phyloP scores from a whole-genome alignment of 306 rosid genomes.

The Cicer bijugum region DNA sequence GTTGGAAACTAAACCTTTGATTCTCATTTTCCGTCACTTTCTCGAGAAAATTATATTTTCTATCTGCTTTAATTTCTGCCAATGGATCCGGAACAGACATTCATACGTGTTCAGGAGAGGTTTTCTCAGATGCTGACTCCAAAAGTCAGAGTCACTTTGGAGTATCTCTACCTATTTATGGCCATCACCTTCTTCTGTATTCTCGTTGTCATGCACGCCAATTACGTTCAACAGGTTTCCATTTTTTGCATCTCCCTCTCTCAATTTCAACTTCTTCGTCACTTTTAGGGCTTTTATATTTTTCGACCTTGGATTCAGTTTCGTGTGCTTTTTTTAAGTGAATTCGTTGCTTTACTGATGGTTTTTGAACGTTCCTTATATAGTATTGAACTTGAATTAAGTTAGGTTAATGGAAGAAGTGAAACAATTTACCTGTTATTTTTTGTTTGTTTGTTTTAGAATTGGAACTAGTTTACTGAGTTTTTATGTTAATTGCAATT shows the following conservation, averaged over 20 bases:
- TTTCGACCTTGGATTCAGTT: neutral
- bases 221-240: slow-evolving; percentile 92
- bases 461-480: neutral
- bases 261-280: slow-evolving; percentile 5
- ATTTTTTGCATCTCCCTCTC: slow-evolving; percentile 2
- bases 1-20: neutral
- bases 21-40: slow-evolving; percentile 44
- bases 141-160: slow-evolving; percentile 82
- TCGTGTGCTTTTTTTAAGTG: neutral
- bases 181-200: slow-evolving; percentile 92
- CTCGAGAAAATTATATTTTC: slow-evolving; percentile 33
- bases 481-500: neutral
- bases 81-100: slow-evolving; percentile 99
- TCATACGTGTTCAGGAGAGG: slow-evolving; percentile 93
- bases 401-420: neutral
- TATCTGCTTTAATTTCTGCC: neutral
- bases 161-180: slow-evolving; percentile 72
- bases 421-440: neutral
- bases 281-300: slow-evolving; percentile 48
- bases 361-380: slow-evolving; percentile 1
- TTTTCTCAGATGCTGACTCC: slow-evolving; percentile 92
- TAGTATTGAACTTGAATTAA: slow-evolving; percentile 6
- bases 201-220: slow-evolving; percentile 99
- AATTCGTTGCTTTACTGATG: neutral
- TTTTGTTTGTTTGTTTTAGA: neutral